Base-by-base conservation (phyloP, 495 filamentous ascomycete species). In the Penicillium malachiteum region DNA sequence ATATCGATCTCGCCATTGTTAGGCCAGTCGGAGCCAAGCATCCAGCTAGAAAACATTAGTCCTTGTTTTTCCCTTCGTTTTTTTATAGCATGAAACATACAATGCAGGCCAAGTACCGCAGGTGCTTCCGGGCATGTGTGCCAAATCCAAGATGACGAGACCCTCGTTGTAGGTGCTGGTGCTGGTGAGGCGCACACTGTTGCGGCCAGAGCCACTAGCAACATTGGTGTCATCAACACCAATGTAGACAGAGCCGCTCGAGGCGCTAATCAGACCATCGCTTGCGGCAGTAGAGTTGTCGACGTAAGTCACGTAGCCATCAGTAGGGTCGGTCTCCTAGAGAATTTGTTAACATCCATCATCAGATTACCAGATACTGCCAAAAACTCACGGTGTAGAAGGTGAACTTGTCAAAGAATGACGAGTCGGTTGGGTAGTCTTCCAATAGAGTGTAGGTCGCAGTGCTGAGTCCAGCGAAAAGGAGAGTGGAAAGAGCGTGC, bases 1-100 rank as follows among this genome's bases (percentile, higher is more conserved):
- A 91, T 78, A 54, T 90, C 87, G 60, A 89, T 85, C 64, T 90
- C 86, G 52, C 87, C 87, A 58, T 83, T 75, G n/a, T 67, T 66
- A 21, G 87, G 87, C 87, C 87, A 90, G 73, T 82, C 74, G 34
- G 66, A 55, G 50, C 81, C 82, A 35, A 81, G 67, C 54, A 80
- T 73, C 76, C 78, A 82, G 71, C 76, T 78, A 39, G 8, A 48
- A 26, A 26, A 26, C 21, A 26, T 26, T 26, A 26, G 21, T 26
- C 21, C 21, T 2, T 26, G 21, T 26, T 4, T 26, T 26, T 26
- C 21, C 21, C 21, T 4, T 26, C 21, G 21, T 4, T 26, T 26
- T n/a, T 26, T 26, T 26, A 4, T 26, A 26, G 21, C 1, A 26
- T 4, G 4, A 4, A 17, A 48, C 73, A 74, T 77, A 86, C 63